Base-by-base conservation (phyloP, 345 rosid genomes). In the Gossypium rotundifolium region DNA sequence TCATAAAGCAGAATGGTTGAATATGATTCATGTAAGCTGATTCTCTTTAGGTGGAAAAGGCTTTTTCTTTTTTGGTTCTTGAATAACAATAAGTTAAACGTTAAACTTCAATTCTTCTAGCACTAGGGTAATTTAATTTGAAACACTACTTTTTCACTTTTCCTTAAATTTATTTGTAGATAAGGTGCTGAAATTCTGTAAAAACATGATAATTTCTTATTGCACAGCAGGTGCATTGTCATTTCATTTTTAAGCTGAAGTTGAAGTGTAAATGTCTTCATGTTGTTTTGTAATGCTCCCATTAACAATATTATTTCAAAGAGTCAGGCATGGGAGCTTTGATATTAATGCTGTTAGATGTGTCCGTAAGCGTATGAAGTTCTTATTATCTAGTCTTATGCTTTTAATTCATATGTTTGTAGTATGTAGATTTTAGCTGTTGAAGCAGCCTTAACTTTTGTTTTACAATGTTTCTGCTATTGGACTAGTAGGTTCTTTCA, bases 401-500 rank as follows among this genome's bases (percentile, higher is more conserved):
- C 66, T 29, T 29, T 27, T 51, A 29, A n/a, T 70, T 29, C 46
- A 12, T 7, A 13, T 67, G 60, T 17, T 51, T 20, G 49, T 58
- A 55, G 7, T 11, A 54, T 18, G 33, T 29, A 18, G 10, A 22
- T 11, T 54, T 69, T 65, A 12, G 18, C 45, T 70, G 65, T 40
- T 27, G 3, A 18, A 2, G 25, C 13, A 3, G 58, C 11, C 20
- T 48, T 11, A 18, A 54, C 38, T 75, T 73, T 73, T 2, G 54
- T 67, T 17, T 76, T 38, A 73, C 27, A 40, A 64, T 38, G 45
- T 69, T 69, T 52, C 23, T 69, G 23, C 45, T 40, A 4, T 72
- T 76, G 80, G 75, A 44, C 75, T 68, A 94, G 97, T 68, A 94
- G 98, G 93, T 94, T 72, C 97, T 91, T 69, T 77, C 78, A n/a